Base-by-base conservation (phyloP, 306 rosid genomes). In the Hylodesmum podocarpum region DNA sequence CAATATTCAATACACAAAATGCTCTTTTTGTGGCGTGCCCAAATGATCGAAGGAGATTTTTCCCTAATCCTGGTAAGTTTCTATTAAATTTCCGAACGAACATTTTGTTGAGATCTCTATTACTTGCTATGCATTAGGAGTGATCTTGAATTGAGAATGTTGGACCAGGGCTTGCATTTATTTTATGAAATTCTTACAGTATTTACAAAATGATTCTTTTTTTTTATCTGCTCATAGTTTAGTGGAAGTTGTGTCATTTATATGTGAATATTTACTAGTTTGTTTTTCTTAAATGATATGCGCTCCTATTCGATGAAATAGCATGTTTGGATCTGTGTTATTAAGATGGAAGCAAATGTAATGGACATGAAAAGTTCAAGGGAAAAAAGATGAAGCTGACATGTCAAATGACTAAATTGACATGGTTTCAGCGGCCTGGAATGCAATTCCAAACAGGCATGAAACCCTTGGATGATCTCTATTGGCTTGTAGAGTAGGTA, bases 1-100 rank as follows among this genome's bases (percentile, higher is more conserved):
- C 90, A 64, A 75, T 95, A 70, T 95, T 92, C 79, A 83, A 92
- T 80, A 97, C 91, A 1, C 85, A 88, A 81, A 86, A 90, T 66
- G 93, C 98, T 24, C 95, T 94, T 62, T 94, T 94, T 84, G 88
- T 90, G 31, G 81, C 97, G 43, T 90, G 97, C 87, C 97, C 96
- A 47, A 85, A 86, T 67, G 97, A 92, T 53, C 80, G 74, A 46
- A 89, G 93, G 77, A 86, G 98, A 68, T 90, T 94, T 83, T 87
- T 77, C 81, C 97, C 98, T 19, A 94, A 90, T 85, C 91, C 94
- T 70, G 93, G 98, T 94, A 82, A 81, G 95, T 66, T 81, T 49
- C 61, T 50, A 31, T 4, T 40, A 12, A 11, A 72, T 22, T 65
- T 58, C 27, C 39, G 8, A 65, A 71, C 68, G 54, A 34, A 69